Base-by-base conservation (phyloP, 257 asterid genomes). In the Salvia rosmarinus region DNA sequence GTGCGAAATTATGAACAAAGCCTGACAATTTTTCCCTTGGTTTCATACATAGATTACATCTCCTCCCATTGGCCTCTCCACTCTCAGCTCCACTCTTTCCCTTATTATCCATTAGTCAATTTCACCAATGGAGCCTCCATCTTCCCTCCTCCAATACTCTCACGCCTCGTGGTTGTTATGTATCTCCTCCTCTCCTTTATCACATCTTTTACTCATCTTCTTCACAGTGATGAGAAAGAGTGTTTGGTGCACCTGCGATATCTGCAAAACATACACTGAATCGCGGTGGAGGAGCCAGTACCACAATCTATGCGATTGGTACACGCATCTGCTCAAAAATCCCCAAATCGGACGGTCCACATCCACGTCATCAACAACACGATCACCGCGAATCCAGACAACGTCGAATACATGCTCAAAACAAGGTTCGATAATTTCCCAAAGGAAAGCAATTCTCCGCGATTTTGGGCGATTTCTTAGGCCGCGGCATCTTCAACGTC, bases 291-390 rank as follows among this genome's bases (percentile, higher is more conserved):
- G 78, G 0, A 13, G 12, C 5, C 62, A 77, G 6, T 91, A 80
- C 67, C 30, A 75, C 0, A 87, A 91, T 59, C 85, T 89, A 17
- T 87, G 96, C 57, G 96, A 91, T 54, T 91, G 97, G 97, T 83
- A 87, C 77, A 76, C 95, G 13, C 87, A 79, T 47, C 86, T 91
- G 1, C 90, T 91, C 8, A 64, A 7, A 75, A 81, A 1, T 87
- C 96, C n/a, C 84, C 96, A 1, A 56, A 86, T 3, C 66, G 78
- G 3, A 89, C 91, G 0, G 32, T 88, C 14, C 95, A 88, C 20
- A 81, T 90, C 55, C 97, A 90, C 67, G 95, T 87, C 4, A 89
- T 88, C 63, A 86, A 84, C 50, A 88, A 79, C 67, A 78, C 82
- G 0, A 69, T 89, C 71, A 89, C 90, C 3, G 87, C 92, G 0